Evolutionary conservation across 2,329 filamentous ascomycete genomes (phyloP).

Genomic region (Colletotrichum phormii): DNA sequence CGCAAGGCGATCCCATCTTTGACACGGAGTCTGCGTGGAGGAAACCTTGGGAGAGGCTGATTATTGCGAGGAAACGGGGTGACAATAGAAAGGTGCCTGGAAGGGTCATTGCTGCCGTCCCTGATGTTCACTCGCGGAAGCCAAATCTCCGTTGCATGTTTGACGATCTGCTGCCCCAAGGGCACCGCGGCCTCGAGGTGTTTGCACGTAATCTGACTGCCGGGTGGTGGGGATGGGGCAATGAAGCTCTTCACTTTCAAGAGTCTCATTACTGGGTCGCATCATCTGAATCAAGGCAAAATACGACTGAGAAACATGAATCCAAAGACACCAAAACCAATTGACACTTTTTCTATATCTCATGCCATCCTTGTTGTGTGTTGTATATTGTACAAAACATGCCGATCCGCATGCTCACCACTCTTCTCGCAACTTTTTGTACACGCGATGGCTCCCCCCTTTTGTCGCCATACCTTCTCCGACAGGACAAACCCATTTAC

Average conservation of each 20-base stretch:
- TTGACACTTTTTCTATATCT: constrained; percentile 24
- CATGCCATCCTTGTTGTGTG: constrained; percentile 40
- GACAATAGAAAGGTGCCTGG: constrained; percentile 45
- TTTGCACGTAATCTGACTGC: constrained; percentile 81
- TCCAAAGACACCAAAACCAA: constrained; percentile 24
- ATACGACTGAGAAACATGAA: neutral
- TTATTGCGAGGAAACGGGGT: constrained; percentile 66
- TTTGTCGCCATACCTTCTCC: neutral
- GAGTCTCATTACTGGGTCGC: constrained; percentile 61
- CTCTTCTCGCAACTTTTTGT: constrained; percentile 17
- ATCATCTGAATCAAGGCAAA: neutral
- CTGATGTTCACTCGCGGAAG: constrained; percentile 83
- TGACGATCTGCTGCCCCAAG: constrained; percentile 60
- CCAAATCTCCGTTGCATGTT: constrained; percentile 76
- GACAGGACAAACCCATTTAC: too few relatives aligned
- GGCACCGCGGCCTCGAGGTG: constrained; percentile 75
- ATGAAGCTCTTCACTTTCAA: constrained; percentile 80
- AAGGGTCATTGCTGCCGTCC: constrained; percentile 75
- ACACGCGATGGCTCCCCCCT: constrained; percentile 5
- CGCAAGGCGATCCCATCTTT: constrained; percentile 72
- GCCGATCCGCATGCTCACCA: constrained; percentile 27
- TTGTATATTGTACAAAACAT: constrained; percentile 32
- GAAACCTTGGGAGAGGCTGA: constrained; percentile 81
- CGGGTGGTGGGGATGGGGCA: constrained; percentile 84
- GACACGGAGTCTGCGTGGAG: constrained; percentile 71